phyloP scores from a whole-genome alignment of 2,329 filamentous ascomycete species.

The Colletotrichum coccodes region DNA sequence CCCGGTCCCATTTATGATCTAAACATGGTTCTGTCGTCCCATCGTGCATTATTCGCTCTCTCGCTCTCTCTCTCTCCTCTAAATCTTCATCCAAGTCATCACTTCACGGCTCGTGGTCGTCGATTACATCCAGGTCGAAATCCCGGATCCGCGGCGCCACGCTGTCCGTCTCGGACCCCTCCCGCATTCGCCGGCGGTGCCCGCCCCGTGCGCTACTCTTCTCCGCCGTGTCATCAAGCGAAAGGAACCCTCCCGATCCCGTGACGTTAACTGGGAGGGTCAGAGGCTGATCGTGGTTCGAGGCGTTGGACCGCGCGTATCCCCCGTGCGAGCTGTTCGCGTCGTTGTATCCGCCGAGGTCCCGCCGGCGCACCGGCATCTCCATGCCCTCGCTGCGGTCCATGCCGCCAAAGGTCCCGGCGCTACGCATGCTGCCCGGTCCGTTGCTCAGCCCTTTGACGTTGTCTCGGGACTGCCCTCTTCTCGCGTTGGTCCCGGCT shows the following conservation, averaged over 20 bases:
- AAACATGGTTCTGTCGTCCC: conserved; percentile 16
- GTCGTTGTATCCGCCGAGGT: conserved; percentile 22
- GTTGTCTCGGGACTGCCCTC: conserved; percentile 34
- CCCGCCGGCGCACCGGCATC: conserved; percentile 33
- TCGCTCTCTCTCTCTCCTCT: neutral
- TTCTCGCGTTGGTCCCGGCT: conserved; percentile 13
- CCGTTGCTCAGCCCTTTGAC: conserved; percentile 10
- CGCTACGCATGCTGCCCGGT: conserved; percentile 28
- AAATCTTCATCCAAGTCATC: neutral
- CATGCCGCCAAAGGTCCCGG: conserved; percentile 30
- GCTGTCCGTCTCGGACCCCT: conserved; percentile 36
- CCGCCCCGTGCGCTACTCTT: conserved; percentile 32
- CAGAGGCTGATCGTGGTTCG: conserved; percentile 31
- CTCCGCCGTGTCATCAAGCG: conserved; percentile 39
- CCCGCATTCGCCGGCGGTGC: conserved; percentile 23
- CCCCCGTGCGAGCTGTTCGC: conserved; percentile 18
- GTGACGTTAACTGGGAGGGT: conserved; percentile 23
- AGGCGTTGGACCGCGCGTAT: conserved; percentile 29
- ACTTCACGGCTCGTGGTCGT: conserved; percentile 40
- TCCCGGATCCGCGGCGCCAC: conserved; percentile 46
- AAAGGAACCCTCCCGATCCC: conserved; percentile 36
- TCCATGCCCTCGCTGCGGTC: conserved; percentile 40
- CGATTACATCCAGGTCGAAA: conserved; percentile 49
- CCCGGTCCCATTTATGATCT: neutral
- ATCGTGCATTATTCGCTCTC: neutral